A percentile compares a stretch with the other conserved stretches of the same genome.
Conservation (phyloP, 164 flowering plant genomes). For the Stephania japonica region DNA sequence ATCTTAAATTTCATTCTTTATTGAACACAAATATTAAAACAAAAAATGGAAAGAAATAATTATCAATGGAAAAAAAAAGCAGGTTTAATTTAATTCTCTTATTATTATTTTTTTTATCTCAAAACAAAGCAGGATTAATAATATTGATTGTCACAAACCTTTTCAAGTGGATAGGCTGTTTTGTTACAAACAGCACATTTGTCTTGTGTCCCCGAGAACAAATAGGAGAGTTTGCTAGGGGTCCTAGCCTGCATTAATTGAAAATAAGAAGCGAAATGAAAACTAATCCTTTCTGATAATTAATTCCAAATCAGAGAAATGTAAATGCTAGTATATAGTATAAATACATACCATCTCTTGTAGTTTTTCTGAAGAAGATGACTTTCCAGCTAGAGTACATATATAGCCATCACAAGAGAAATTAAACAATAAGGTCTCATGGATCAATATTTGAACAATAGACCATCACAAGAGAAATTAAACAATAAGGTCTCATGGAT, state of each 20-base stretch:
- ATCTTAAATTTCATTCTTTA: too few species aligned
- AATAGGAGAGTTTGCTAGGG: slow-evolving; percentile 43
- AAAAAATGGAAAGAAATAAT: too few species aligned
- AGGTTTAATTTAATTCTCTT: too few species aligned
- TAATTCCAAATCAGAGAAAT: not conserved
- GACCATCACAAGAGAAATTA: not conserved
- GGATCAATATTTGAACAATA: not conserved
- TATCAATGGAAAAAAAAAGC: too few species aligned
- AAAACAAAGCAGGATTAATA: too few species aligned
- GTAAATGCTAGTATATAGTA: not conserved
- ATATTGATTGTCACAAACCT: slow-evolving; percentile 24
- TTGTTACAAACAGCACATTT: slow-evolving; percentile 53
- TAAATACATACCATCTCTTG: slow-evolving; percentile 27
- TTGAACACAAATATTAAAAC: too few species aligned
- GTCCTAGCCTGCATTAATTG: slow-evolving; percentile 28
- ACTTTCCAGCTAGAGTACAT: slow-evolving; percentile 24
- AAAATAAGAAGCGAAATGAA: too few species aligned
- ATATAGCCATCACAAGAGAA: not conserved
- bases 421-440: not conserved
- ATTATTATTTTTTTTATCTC: too few species aligned
- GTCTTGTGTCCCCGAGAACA: slow-evolving; percentile 65
- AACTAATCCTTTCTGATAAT: not conserved
- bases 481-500: not conserved
- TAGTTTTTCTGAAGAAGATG: slow-evolving; percentile 17
- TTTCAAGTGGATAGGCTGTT: slow-evolving; percentile 60